Evolutionary conservation across 1,284 basidiomycete species (phyloP), one percentile per base, ranked within the genome.

Genomic region (Ustilago hordei): DNA sequence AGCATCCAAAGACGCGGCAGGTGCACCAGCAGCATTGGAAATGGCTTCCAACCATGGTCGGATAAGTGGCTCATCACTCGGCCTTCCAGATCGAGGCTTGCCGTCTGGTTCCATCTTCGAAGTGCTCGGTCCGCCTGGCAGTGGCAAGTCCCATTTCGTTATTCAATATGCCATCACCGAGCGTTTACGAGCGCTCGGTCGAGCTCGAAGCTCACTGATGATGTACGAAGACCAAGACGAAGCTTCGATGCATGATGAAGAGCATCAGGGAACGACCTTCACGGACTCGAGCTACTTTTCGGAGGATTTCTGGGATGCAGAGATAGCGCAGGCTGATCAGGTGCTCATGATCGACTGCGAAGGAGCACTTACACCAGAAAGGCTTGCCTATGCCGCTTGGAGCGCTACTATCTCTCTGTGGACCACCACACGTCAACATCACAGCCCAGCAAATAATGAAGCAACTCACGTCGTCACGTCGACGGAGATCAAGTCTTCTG

Each of bases 231-330:
- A 53, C 3, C 43, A 28, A 31, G 52, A 41, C n/a, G 35, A 11
- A 32, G 32, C 17, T 4, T 8, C 15, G 54, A 32, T 3, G 12
- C 15, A 3, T 15, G 15, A 50, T 1, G 8, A 1, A 8, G 53
- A 31, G 5, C 31, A 11, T 9, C 39, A 52, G 9, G 36, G 11
- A 8, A 11, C 48, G 11, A 28, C 34, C 5, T 47, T 64, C 32
- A 31, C 58, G 11, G 54, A 54, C 19, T 43, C 63, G 35, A 54
- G 41, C 32, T 71, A 53, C 48, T 77, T 77, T 47, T 45, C 66
- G 31, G 69, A 77, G 8, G 75, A 77, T 2, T 77, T 66, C 52
- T 77, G 75, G 75, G 75, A 77, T 41, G 75, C 75, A 19, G 75
- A 77, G 45, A 39, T 72, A 11, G 61, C 69, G 0, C 58, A 38